Evolutionary conservation across 495 filamentous ascomycete species (phyloP).

Genomic region (Hypomontagnella submonticulosa): DNA sequence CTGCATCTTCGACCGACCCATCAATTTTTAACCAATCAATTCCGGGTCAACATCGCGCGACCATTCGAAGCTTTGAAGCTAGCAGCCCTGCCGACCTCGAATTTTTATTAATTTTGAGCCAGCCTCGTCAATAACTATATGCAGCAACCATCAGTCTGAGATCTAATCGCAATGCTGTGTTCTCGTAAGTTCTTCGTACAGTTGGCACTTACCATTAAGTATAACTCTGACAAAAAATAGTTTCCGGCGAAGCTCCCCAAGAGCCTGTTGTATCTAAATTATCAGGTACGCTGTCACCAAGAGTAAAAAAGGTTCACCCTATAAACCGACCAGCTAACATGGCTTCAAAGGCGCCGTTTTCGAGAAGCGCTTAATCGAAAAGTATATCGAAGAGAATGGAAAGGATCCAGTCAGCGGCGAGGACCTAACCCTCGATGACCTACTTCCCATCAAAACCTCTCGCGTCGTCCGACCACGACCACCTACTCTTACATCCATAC

Average conservation of each 20-base stretch:
- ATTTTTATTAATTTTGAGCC: slow-evolving; percentile 26
- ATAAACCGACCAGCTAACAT: slow-evolving; percentile 42
- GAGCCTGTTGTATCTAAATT: slow-evolving; percentile 94
- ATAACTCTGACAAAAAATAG: slow-evolving; percentile 57
- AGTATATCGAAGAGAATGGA: slow-evolving; percentile 92
- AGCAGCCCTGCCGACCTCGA: slow-evolving; percentile 20
- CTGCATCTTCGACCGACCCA: not conserved
- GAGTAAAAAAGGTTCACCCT: slow-evolving; percentile 4
- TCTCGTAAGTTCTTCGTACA: slow-evolving; percentile 36
- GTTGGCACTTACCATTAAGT: not conserved
- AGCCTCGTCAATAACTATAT: slow-evolving; percentile 23
- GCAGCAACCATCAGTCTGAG: slow-evolving; percentile 11
- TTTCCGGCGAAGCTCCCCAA: slow-evolving; percentile 97
- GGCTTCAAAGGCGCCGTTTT: slow-evolving; percentile 77
- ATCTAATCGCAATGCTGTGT: slow-evolving; percentile 42
- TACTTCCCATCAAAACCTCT: slow-evolving; percentile 85
- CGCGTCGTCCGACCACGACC: slow-evolving; percentile 88
- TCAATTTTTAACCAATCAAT: slow-evolving; percentile 28
- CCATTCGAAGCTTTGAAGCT: slow-evolving; percentile 28
- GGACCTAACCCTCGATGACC: slow-evolving; percentile 83
- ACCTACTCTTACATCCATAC: slow-evolving; percentile 95
- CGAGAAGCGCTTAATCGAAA: slow-evolving; percentile 93
- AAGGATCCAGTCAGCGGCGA: slow-evolving; percentile 94
- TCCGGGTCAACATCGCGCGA: slow-evolving; percentile 36
- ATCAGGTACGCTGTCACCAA: slow-evolving; percentile 74